Conservation (phyloP, 1,139 yeast species). For the Candida sanyaensis region DNA sequence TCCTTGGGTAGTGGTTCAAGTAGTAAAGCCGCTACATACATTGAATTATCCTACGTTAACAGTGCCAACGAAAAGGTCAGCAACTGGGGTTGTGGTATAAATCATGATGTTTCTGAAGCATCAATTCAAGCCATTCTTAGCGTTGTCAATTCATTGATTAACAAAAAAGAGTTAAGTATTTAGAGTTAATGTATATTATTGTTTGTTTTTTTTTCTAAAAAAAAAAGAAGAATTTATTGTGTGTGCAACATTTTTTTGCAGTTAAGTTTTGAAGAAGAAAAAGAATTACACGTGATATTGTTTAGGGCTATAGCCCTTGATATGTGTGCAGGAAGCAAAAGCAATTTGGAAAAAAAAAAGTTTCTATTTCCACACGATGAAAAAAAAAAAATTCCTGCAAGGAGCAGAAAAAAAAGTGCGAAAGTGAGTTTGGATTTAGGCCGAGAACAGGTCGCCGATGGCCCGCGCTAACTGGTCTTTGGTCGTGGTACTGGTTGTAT, state of each 20-base stretch:
- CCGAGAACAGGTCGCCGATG: neutral
- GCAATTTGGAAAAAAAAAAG: too few relatives aligned
- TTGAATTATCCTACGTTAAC: conserved; percentile 38
- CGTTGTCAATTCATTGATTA: conserved; percentile 37
- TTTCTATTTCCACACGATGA: neutral
- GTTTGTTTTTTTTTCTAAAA: neutral
- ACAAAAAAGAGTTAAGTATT: conserved; percentile 20
- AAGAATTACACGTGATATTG: neutral
- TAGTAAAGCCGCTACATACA: conserved; percentile 49
- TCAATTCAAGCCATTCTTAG: conserved; percentile 49
- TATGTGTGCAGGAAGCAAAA: neutral
- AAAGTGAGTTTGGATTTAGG: too few relatives aligned
- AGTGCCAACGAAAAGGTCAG: conserved; percentile 26
- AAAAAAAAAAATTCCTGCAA: neutral
- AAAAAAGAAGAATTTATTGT: neutral
- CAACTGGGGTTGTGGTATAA: conserved; percentile 50
- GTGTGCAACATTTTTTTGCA: neutral
- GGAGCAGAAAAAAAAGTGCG: too few relatives aligned
- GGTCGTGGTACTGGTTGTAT: neutral
- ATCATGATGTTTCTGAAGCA: conserved; percentile 49
- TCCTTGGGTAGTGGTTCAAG: conserved; percentile 45
- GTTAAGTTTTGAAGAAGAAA: neutral
- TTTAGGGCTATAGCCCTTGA: neutral
- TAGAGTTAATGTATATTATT: conserved; percentile 1
- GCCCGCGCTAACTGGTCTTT: too few relatives aligned